Percentiles rank a stretch among this genome's conserved stretches.
Evolutionary conservation across 106 monocot species (phyloP).

Genomic region (Dioscorea dumetorum): DNA sequence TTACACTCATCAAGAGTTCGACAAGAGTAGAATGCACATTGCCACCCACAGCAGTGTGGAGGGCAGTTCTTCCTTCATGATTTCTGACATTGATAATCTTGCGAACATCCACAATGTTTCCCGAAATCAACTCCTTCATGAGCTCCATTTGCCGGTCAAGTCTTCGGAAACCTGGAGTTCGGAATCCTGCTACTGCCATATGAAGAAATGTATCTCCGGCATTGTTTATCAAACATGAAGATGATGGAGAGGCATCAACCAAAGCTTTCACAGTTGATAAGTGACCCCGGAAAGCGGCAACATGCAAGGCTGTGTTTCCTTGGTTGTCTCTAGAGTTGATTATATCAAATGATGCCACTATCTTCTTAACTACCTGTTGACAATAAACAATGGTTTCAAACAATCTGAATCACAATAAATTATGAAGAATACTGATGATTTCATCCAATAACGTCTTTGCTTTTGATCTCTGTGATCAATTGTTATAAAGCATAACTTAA

Average conservation of each 20-base stretch:
- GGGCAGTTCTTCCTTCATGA: constrained; percentile 63
- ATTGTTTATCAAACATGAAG: constrained; percentile 37
- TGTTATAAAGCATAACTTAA: no score
- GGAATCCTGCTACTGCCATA: constrained; percentile 67
- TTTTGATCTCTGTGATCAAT: no score
- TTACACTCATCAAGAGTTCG: constrained; percentile 52
- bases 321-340: constrained; percentile 49
- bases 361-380: constrained; percentile 68
- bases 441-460: no score
- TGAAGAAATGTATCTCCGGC: constrained; percentile 82
- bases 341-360: constrained; percentile 51
- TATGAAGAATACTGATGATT: no score
- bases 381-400: no score
- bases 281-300: constrained; percentile 76
- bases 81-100: constrained; percentile 58
- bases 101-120: constrained; percentile 27
- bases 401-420: no score
- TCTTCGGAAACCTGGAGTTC: constrained; percentile 63
- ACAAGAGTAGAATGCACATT: constrained; percentile 61
- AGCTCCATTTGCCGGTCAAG: constrained; percentile 82
- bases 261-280: constrained; percentile 38
- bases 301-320: constrained; percentile 83
- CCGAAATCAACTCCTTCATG: constrained; percentile 41
- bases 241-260: constrained; percentile 36
- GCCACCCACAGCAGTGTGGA: constrained; percentile 66